Evolutionary conservation across 371 early-diverging fungal genomes (phyloP), one percentile per base, ranked within the genome.

Genomic region (Haplosporangium sp.): DNA sequence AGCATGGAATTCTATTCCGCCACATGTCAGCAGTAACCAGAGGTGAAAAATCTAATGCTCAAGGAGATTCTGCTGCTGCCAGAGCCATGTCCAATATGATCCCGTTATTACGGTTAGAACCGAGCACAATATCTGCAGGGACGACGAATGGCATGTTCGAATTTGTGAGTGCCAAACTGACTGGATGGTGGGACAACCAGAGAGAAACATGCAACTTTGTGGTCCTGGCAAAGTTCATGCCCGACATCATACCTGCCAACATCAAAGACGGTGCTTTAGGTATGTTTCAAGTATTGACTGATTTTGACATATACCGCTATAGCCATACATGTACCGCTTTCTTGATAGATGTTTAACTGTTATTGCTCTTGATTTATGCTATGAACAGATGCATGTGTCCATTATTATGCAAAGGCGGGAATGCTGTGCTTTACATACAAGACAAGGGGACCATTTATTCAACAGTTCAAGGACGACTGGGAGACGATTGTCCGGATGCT

Each of bases 111-210:
- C 67, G 79, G 6, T 42, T 77, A 11, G 79, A 77, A 23, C 71
- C 72, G 9, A 37, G 47, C 13, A 52, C 79, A 13, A 67, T 77
- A 18, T 71, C 72, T 6, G 21, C 61, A 46, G 72, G 79, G 5
- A 20, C 55, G 8, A 56, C 67, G 1, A 64, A 72, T 12, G 79
- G 64, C 12, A 42, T 71, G 37, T 71, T 77, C 41, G 51, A 45
- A n/a, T 77, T 43, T 37, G 79, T 77, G 11, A 68, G 72, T 1
- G 71, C 79, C n/a, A 77, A 71, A 42, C 38, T 77, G 45, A 67
- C 79, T 9, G 79, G 79, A 41, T 77, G 79, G 79, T 77, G 79
- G 79, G 67, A 64, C 48, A 67, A 41, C 29, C 67, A 77, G 36
- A 43, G 72, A 16, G 79, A 67, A 36, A 77, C 68, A 7, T 71